These are phyloP conservation scores for Sporothrix globosa DNA, from an alignment of 2,329 filamentous ascomycete species.

Conservation along the genomic window DNA sequence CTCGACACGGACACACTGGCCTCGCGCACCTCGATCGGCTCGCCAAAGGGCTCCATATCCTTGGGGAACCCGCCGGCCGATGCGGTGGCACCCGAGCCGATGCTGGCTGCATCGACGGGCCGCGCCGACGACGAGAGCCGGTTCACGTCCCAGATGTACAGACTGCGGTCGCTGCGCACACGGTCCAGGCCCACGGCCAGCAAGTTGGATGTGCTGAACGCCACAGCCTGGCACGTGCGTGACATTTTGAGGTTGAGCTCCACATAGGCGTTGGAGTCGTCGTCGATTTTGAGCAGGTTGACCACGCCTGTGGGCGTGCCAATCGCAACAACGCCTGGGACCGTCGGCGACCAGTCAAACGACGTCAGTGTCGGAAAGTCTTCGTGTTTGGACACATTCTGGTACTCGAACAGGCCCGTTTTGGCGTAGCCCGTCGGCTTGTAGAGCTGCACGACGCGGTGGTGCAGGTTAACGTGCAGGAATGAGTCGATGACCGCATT, in stretches of 20 bases:
- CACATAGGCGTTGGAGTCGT: constrained; percentile 65
- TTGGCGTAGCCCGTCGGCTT: constrained; percentile 64
- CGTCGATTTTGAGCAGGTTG: constrained; percentile 72
- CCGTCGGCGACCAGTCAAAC: constrained; percentile 67
- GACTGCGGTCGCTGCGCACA: constrained; percentile 77
- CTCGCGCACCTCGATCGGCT: constrained; percentile 63
- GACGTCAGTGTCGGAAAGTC: constrained; percentile 66
- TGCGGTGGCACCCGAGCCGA: constrained; percentile 35
- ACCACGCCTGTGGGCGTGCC: constrained; percentile 76
- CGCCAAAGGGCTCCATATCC: constrained; percentile 54
- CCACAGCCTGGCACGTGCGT: constrained; percentile 77
- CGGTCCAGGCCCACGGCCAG: constrained; percentile 79
- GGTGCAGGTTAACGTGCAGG: constrained; percentile 66
- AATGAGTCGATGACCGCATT: constrained; percentile 62
- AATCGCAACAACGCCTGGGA: constrained; percentile 70
- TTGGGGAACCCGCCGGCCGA: constrained; percentile 53
- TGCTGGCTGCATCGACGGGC: neutral
- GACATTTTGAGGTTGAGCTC: constrained; percentile 74
- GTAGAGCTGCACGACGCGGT: constrained; percentile 65
- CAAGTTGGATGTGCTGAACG: constrained; percentile 72
- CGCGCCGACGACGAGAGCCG: constrained; percentile 54
- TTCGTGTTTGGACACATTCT: constrained; percentile 61
- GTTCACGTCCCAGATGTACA: constrained; percentile 81
- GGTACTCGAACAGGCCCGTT: constrained; percentile 60
- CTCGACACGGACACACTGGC: constrained; percentile 76